These are phyloP conservation scores for Nothomitra cinnamomea DNA, from an alignment of 2,329 filamentous ascomycete genomes.

Conservation along the genomic window DNA sequence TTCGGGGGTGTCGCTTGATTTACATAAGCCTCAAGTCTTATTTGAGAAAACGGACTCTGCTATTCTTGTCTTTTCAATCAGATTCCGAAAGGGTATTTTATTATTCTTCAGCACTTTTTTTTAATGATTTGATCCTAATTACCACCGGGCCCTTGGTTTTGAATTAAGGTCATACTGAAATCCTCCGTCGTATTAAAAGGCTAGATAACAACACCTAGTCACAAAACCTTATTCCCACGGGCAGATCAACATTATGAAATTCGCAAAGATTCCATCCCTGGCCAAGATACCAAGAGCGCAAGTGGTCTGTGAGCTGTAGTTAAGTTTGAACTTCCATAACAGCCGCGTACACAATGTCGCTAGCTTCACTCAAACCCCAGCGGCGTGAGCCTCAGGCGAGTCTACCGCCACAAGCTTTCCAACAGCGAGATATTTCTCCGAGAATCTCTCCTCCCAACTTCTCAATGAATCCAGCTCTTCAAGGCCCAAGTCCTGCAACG, in stretches of 20 bases:
- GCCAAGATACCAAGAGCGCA: too few species aligned
- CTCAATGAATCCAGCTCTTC: conserved; percentile 71
- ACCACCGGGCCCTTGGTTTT: too few species aligned
- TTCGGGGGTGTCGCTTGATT: conserved; percentile 2
- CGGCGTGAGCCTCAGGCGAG: background rate
- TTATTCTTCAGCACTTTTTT: too few species aligned
- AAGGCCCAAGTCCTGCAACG: conserved; percentile 48
- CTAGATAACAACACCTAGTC: too few species aligned
- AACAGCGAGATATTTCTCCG: conserved; percentile 89
- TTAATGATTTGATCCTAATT: too few species aligned
- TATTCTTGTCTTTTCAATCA: background rate
- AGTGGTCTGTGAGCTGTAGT: too few species aligned
- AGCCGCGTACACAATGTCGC: background rate
- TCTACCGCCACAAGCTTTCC: conserved; percentile 61
- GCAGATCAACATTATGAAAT: too few species aligned
- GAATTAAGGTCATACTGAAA: too few species aligned
- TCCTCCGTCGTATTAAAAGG: too few species aligned
- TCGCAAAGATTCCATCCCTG: too few species aligned
- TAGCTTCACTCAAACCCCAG: background rate
- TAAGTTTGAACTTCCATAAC: too few species aligned
- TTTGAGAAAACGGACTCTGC: background rate
- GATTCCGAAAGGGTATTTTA: background rate
- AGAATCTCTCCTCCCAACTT: conserved; percentile 88
- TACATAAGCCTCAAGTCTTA: background rate
- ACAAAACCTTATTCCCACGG: too few species aligned